Evolutionary conservation across 768 basidiomycete genomes (phyloP), one percentile per base, ranked within the genome.

Genomic region (Polyporus arcularius): DNA sequence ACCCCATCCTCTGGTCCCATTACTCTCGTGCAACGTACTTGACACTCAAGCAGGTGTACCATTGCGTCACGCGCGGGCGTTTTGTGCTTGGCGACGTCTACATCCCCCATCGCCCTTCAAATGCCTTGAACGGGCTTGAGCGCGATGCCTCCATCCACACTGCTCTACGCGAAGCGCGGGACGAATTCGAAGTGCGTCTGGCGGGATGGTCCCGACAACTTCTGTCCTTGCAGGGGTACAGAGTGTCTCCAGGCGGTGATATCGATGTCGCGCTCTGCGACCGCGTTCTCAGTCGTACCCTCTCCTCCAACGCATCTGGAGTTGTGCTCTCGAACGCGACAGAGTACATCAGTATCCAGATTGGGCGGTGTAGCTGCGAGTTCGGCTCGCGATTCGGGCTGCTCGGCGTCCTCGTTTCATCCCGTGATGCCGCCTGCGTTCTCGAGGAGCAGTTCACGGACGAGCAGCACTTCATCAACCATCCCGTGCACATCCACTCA

Each of bases 401-500:
- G 28, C 45, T 57, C 1, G 57, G 39, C 47, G 21, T 62, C 52
- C 43, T 52, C 16, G 55, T 57, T 12, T 57, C 30, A 4, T 31
- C 51, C 14, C 46, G 28, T 31, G 30, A 32, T 21, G 31, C 40
- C 40, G 12, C 28, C 14, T 39, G 45, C 46, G 5, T n/a, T 41
- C 30, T 45, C 42, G 50, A 31, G 16, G 10, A 28, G 3, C 21
- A 18, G 15, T 28, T n/a, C 28, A 7, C 35, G 35, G 11, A 31
- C 2, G 51, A 52, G 4, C 43, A 21, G 38, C 50, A 14, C 56
- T 35, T 26, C 40, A 9, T 41, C 4, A 39, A 62, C 14, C 41
- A 62, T 30, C 52, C 57, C 31, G 18, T 46, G 16, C 61, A 62
- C 40, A 31, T 62, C 31, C 56, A 47, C 12, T 62, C 61, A 2